phyloP scores from a whole-genome alignment of 257 asterid genomes.

The Gentiana straminea region DNA sequence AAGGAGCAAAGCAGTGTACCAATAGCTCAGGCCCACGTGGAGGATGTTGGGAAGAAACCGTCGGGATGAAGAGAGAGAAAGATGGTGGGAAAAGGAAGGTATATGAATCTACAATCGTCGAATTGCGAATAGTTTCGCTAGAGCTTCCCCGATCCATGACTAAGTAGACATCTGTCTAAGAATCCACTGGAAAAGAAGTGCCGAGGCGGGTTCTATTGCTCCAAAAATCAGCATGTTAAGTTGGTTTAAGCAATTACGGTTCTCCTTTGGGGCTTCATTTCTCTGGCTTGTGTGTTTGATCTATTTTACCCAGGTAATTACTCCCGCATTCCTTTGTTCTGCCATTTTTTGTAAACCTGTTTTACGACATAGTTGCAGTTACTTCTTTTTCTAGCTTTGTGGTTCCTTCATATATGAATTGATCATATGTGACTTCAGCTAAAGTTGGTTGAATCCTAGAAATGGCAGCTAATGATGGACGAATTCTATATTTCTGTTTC shows the following conservation, averaged over 20 bases:
- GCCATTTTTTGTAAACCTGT: too few species aligned
- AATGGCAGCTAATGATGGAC: too few species aligned
- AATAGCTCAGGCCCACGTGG: too few species aligned
- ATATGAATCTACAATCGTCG: neutral
- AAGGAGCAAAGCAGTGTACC: too few species aligned
- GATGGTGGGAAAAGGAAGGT: slow-evolving; percentile 6
- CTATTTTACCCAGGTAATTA: slow-evolving; percentile 86
- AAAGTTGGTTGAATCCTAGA: too few species aligned
- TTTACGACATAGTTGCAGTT: too few species aligned
- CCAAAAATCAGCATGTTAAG: slow-evolving; percentile 34
- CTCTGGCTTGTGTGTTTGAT: slow-evolving; percentile 89
- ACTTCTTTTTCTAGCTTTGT: too few species aligned
- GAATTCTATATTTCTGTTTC: too few species aligned
- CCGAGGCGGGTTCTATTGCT: slow-evolving; percentile 8
- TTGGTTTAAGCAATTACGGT: slow-evolving; percentile 62
- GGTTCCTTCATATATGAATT: too few species aligned
- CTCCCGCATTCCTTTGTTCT: neutral
- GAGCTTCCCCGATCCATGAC: neutral
- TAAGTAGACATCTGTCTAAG: neutral
- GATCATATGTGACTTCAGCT: too few species aligned
- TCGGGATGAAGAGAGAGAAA: neutral
- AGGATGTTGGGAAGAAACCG: neutral
- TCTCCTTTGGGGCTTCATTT: slow-evolving; percentile 77
- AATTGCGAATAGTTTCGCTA: neutral
- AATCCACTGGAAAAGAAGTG: neutral